A percentile compares a stretch with the other conserved stretches of the same genome.
Evolutionary conservation across 1,139 yeast genomes (phyloP).

Genomic region (Suhomyces bokatorum): DNA sequence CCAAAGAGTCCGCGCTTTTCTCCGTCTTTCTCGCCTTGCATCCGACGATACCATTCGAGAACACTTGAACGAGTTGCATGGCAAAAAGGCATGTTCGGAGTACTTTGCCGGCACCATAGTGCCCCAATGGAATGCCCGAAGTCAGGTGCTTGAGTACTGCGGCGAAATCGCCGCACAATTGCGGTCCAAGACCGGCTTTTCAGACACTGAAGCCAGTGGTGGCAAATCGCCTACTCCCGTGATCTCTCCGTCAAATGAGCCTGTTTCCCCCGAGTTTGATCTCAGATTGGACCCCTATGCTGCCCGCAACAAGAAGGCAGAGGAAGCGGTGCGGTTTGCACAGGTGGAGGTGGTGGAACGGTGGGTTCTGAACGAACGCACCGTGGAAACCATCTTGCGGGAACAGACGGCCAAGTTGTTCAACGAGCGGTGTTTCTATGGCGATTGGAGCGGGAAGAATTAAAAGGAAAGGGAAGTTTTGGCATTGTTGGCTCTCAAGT

Average conservation of each 20-base stretch:
- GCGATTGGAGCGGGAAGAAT: slow-evolving; percentile 30
- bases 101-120: slow-evolving; percentile 31
- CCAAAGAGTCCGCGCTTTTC: slow-evolving; percentile 38
- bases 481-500: too few relatives aligned
- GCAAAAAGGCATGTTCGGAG: slow-evolving; percentile 24
- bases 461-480: neutral
- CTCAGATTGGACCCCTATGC: slow-evolving; percentile 47
- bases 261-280: slow-evolving; percentile 18
- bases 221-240: neutral
- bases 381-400: slow-evolving; percentile 36
- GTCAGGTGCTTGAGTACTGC: slow-evolving; percentile 35
- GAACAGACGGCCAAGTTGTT: slow-evolving; percentile 36
- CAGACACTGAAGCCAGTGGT: neutral
- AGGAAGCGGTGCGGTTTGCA: slow-evolving; percentile 23
- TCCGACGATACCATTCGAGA: slow-evolving; percentile 44
- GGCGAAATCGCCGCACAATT: slow-evolving; percentile 26
- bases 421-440: slow-evolving; percentile 38
- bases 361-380: slow-evolving; percentile 40
- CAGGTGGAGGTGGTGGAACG: slow-evolving; percentile 33
- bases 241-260: neutral
- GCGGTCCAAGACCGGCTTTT: slow-evolving; percentile 12
- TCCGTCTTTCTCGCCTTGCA: slow-evolving; percentile 38
- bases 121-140: slow-evolving; percentile 42
- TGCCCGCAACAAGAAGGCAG: slow-evolving; percentile 24
- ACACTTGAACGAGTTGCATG: slow-evolving; percentile 35